phyloP scores from a whole-genome alignment of 768 basidiomycete species.

The Mrakia gelida region DNA sequence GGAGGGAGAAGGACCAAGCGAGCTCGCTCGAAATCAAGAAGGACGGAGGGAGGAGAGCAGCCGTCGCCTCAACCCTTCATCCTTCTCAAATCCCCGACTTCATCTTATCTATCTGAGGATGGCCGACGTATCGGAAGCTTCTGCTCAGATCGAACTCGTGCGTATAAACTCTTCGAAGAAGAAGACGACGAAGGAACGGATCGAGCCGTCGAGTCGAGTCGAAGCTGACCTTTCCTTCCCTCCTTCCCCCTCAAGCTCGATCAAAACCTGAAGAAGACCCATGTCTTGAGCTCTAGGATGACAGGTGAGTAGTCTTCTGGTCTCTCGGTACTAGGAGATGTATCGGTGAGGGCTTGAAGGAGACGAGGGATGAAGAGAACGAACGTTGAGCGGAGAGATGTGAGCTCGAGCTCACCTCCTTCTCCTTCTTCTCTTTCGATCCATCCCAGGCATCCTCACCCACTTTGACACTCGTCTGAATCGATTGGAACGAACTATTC shows the following conservation, averaged over 20 bases:
- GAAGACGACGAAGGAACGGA: not conserved
- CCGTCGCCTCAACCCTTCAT: too few species aligned
- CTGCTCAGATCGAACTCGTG: constrained; percentile 29
- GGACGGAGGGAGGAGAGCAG: too few species aligned
- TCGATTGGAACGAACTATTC: constrained; percentile 77
- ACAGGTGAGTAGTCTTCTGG: constrained; percentile 4
- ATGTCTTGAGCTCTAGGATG: constrained; percentile 25
- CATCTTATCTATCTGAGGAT: not conserved
- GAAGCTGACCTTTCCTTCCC: not conserved
- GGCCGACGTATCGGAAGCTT: constrained; percentile 24
- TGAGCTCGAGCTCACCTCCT: not conserved
- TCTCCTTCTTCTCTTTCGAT: not conserved
- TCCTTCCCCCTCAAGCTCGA: constrained; percentile 18
- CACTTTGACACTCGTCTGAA: constrained; percentile 78
- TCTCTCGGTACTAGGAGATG: not conserved
- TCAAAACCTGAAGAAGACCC: constrained; percentile 33
- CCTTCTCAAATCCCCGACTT: not conserved
- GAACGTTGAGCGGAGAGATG: not conserved
- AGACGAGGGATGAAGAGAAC: too few species aligned
- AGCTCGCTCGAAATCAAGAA: too few species aligned
- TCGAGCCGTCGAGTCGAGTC: not conserved
- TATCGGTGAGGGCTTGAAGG: not conserved
- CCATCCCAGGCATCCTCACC: constrained; percentile 62
- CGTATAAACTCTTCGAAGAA: not conserved
- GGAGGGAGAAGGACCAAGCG: too few species aligned